Conservation (phyloP, 2,329 filamentous ascomycete genomes). For the Lasiodiplodia sp. region DNA sequence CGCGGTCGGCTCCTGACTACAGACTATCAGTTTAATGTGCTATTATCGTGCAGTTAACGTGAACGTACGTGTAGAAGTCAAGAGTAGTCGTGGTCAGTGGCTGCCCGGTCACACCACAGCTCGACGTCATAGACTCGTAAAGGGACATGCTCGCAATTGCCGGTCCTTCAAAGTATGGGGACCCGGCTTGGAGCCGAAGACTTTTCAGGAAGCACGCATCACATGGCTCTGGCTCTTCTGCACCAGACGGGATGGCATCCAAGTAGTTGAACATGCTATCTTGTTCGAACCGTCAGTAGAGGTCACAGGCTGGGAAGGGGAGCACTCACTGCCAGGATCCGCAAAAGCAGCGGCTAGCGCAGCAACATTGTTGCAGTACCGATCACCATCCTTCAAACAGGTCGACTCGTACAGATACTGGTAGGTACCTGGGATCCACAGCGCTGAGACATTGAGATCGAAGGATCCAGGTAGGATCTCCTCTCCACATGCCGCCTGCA, state of each 20-base stretch:
- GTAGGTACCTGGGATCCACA: neutral
- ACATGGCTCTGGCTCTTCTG: neutral
- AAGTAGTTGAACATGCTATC: constrained; percentile 5
- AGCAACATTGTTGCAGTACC: constrained; percentile 1
- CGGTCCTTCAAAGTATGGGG: neutral
- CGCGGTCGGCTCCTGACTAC: neutral
- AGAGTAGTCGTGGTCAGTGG: neutral
- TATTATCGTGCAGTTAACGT: too few species aligned
- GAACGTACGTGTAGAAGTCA: neutral
- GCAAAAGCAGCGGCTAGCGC: neutral
- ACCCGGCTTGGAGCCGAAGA: neutral
- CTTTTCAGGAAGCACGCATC: constrained; percentile 1
- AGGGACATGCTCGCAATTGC: neutral
- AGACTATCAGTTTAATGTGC: neutral
- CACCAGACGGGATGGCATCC: neutral
- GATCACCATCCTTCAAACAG: neutral
- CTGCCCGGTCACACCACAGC: neutral
- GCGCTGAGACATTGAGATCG: neutral
- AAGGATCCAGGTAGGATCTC: neutral
- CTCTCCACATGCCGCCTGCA: neutral
- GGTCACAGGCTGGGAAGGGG: neutral
- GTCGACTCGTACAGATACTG: neutral
- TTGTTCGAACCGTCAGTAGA: neutral
- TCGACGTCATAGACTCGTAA: constrained; percentile 18
- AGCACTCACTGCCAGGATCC: neutral